phyloP scores from a whole-genome alignment of 805 yeast species.

The Nakazawaea siamensis region DNA sequence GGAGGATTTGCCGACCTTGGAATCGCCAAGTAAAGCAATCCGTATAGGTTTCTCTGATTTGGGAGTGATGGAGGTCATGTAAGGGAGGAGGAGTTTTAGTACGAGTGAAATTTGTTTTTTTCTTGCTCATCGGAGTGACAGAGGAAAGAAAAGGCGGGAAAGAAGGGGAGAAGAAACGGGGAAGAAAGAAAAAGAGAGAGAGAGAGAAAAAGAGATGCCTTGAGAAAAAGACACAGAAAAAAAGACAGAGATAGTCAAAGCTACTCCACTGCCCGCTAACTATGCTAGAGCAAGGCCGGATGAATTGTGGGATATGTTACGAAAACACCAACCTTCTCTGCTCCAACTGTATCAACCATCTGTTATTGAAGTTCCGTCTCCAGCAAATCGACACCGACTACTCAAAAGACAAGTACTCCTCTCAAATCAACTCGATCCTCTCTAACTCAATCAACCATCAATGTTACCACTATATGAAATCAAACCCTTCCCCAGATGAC shows the following conservation, averaged over 20 bases:
- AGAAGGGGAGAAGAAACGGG: too few relatives aligned
- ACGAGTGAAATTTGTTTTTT: not conserved
- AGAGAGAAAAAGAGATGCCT: too few relatives aligned
- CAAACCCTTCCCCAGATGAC: not conserved
- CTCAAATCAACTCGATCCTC: conserved; percentile 5
- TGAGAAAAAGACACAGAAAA: too few relatives aligned
- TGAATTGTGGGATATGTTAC: conserved; percentile 5
- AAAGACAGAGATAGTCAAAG: too few relatives aligned
- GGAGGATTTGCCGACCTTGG: conserved; percentile 53
- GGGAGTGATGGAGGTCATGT: not conserved
- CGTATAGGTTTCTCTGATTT: conserved; percentile 34
- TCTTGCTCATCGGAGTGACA: not conserved
- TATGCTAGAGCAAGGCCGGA: too few relatives aligned
- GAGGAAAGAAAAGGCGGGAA: too few relatives aligned
- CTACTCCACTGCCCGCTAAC: too few relatives aligned
- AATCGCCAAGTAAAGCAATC: conserved; percentile 54
- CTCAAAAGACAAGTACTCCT: not conserved
- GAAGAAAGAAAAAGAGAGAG: too few relatives aligned
- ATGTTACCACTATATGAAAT: conserved; percentile 3
- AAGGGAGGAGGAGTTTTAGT: not conserved
- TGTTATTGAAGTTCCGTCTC: conserved; percentile 5
- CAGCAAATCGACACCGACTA: conserved; percentile 7
- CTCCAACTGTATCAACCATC: conserved; percentile 5
- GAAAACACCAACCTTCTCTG: not conserved
- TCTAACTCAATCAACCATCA: conserved; percentile 7